A percentile compares a stretch with the other conserved stretches of the same genome.
Evolutionary conservation across 148 eudicot species (phyloP).

Genomic region (Chenopodium berlandieri): DNA sequence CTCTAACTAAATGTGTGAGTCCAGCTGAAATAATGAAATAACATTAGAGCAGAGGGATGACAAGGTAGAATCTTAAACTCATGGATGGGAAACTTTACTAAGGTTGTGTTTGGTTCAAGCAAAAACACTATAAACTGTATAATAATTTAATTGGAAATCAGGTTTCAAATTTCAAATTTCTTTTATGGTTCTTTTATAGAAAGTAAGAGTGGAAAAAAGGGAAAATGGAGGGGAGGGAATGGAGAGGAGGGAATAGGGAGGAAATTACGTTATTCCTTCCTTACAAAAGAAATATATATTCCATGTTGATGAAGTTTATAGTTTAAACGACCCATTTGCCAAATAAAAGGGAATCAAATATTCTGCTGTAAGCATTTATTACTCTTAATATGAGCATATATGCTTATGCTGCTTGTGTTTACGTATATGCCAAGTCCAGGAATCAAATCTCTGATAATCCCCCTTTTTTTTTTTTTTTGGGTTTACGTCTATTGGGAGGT

Average conservation of each 20-base stretch:
- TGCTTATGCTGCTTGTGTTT: too few relatives aligned
- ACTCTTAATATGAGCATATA: background rate
- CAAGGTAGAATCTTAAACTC: background rate
- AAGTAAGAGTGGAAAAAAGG: background rate
- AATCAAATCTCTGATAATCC: background rate
- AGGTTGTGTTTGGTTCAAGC: background rate
- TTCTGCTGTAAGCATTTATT: background rate
- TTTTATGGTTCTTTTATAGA: too few relatives aligned
- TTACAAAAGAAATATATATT: background rate
- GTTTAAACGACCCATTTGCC: background rate
- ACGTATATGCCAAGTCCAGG: too few relatives aligned
- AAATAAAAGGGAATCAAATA: background rate
- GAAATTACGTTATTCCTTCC: background rate
- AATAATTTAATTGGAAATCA: background rate
- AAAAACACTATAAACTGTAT: background rate
- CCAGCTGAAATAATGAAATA: background rate
- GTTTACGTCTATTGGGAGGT: background rate
- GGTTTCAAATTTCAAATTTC: background rate
- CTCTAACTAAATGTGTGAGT: background rate
- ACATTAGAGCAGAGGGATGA: background rate
- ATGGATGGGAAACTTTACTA: background rate
- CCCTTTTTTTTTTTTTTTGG: background rate
- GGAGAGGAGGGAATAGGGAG: background rate
- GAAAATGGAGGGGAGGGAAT: background rate
- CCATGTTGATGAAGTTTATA: background rate